phyloP scores from a whole-genome alignment of 2,329 filamentous ascomycete species.

The Neonectria neomacrospora region DNA sequence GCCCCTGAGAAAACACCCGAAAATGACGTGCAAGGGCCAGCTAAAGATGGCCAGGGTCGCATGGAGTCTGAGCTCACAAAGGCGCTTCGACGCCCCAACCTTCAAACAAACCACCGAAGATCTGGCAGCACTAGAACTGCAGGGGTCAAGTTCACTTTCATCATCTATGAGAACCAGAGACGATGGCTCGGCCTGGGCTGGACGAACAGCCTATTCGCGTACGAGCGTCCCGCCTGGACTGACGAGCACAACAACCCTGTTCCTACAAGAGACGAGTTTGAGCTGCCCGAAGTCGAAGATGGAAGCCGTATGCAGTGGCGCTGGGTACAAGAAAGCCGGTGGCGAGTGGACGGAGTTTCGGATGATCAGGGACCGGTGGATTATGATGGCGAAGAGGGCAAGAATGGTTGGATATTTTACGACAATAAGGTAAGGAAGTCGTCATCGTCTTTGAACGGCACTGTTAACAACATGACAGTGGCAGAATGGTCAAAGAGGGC shows the following conservation, averaged over 20 bases:
- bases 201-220: slow-evolving; percentile 90
- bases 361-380: slow-evolving; percentile 59
- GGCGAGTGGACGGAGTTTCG: slow-evolving; percentile 83
- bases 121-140: slow-evolving; percentile 67
- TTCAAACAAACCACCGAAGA: slow-evolving; percentile 43
- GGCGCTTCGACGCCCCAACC: slow-evolving; percentile 49
- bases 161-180: slow-evolving; percentile 95
- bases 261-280: slow-evolving; percentile 76
- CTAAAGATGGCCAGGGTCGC: slow-evolving; percentile 33
- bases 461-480: slow-evolving; percentile 66
- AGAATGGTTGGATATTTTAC: slow-evolving; percentile 94
- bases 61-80: slow-evolving; percentile 60
- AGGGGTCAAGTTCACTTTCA: slow-evolving; percentile 95
- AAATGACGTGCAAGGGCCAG: slow-evolving; percentile 43
- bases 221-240: slow-evolving; percentile 92
- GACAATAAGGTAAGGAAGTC: slow-evolving; percentile 81
- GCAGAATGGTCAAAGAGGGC: slow-evolving; percentile 85
- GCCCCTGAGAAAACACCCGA: slow-evolving; percentile 53
- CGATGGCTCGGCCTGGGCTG: slow-evolving; percentile 95
- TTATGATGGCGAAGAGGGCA: slow-evolving; percentile 69
- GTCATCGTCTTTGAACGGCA: too few species aligned
- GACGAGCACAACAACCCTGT: slow-evolving; percentile 92
- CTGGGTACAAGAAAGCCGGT: slow-evolving; percentile 88
- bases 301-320: slow-evolving; percentile 68
- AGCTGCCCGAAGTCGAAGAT: slow-evolving; percentile 70